Conservation (phyloP, 805 yeast species). For the Starmerella asiatica region DNA sequence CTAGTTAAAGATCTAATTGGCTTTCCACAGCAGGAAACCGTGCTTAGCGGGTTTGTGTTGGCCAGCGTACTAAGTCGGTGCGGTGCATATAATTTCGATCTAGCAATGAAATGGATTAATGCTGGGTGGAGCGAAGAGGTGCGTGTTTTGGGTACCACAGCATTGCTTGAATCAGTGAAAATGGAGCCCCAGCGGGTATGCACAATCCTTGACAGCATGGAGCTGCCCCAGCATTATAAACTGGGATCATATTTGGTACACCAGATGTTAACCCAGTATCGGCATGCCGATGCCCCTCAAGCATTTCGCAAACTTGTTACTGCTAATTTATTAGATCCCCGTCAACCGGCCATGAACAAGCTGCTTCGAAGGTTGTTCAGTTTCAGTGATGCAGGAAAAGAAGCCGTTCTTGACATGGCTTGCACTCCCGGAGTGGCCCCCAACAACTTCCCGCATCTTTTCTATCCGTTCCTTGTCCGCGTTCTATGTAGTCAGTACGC, state of each 20-base stretch:
- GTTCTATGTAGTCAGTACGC: constrained; percentile 5
- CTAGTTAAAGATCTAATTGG: neutral
- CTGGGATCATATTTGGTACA: constrained; percentile 4
- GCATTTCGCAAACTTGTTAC: neutral
- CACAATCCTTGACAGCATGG: neutral
- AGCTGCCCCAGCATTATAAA: constrained; percentile 1
- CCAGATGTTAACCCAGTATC: neutral
- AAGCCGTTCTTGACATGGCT: neutral
- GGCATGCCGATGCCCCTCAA: neutral
- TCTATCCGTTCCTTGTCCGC: constrained; percentile 16
- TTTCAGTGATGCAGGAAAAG: constrained; percentile 11
- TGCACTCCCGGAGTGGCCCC: neutral
- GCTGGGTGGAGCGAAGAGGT: constrained; percentile 1
- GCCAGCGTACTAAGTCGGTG: neutral
- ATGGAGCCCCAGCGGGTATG: neutral
- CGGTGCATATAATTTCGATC: neutral
- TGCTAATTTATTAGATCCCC: neutral
- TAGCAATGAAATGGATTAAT: neutral
- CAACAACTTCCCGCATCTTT: constrained; percentile 5
- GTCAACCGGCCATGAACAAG: constrained; percentile 1
- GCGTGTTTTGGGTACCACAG: constrained; percentile 1
- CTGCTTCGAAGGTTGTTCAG: constrained; percentile 11
- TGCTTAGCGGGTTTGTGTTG: neutral
- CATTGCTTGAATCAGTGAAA: constrained; percentile 2
- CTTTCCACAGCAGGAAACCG: neutral